Evolutionary conservation across 225 moss, liverwort and hornwort species (phyloP).

Genomic region (Marchantia paleacea): DNA sequence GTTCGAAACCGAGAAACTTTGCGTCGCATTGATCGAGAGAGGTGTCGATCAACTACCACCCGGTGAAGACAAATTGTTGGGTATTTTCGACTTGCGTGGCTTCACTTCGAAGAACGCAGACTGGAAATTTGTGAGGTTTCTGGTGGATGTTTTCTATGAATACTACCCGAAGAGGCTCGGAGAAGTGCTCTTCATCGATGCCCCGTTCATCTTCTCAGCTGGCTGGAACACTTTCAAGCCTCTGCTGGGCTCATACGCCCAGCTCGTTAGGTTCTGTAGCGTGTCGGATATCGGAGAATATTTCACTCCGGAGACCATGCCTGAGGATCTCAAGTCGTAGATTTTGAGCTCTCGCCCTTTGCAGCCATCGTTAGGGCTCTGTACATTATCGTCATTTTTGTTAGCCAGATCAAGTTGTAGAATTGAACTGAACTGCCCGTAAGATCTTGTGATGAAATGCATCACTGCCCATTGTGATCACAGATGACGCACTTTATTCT

Average conservation of each 20-base stretch:
- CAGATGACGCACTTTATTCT: too few relatives aligned
- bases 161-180: constrained; percentile 84
- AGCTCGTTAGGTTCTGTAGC: constrained; percentile 45
- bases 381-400: constrained; percentile 1
- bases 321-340: constrained; percentile 26
- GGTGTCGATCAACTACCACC: constrained; percentile 58
- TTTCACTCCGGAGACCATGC: constrained; percentile 36
- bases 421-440: too few relatives aligned
- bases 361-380: neutral
- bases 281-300: constrained; percentile 32
- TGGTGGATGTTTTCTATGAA: constrained; percentile 76
- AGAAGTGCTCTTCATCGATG: constrained; percentile 73
- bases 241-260: constrained; percentile 63
- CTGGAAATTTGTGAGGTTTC: constrained; percentile 66
- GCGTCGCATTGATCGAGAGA: constrained; percentile 67
- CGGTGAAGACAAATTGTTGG: constrained; percentile 58
- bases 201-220: constrained; percentile 73
- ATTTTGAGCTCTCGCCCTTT: neutral
- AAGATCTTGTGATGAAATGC: too few relatives aligned
- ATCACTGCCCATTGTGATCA: too few relatives aligned
- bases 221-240: constrained; percentile 76
- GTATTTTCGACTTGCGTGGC: constrained; percentile 71
- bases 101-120: constrained; percentile 72
- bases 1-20: constrained; percentile 61
- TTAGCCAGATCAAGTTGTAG: too few relatives aligned